These are phyloP conservation scores for Corylus americana DNA, from an alignment of 306 rosid species.

Conservation along the genomic window DNA sequence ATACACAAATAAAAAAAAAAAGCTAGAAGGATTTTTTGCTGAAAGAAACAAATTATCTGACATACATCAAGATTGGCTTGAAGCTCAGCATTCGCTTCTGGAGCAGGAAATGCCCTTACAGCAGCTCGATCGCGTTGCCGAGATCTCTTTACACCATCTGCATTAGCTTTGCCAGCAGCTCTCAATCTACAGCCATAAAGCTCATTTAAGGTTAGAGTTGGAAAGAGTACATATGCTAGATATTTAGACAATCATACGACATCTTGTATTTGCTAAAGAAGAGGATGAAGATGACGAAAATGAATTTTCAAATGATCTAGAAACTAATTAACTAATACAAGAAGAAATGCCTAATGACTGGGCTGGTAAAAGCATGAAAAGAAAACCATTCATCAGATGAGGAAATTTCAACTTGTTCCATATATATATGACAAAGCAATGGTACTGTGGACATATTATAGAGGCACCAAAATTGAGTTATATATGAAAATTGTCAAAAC, in stretches of 20 bases:
- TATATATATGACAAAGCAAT: background rate
- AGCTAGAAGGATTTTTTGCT: slow-evolving; percentile 12
- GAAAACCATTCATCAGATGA: background rate
- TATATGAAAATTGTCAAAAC: slow-evolving; percentile 1
- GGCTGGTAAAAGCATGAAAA: background rate
- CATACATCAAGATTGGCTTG: slow-evolving; percentile 93
- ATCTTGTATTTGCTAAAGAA: background rate
- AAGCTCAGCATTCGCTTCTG: slow-evolving; percentile 94
- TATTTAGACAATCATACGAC: background rate
- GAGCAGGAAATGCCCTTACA: slow-evolving; percentile 78
- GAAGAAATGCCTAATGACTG: background rate
- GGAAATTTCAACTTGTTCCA: background rate
- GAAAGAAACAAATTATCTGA: slow-evolving; percentile 25
- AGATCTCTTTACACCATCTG: slow-evolving; percentile 75
- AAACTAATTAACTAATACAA: background rate
- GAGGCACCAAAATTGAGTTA: background rate
- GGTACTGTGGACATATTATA: background rate
- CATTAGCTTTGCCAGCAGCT: slow-evolving; percentile 83
- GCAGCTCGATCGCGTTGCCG: slow-evolving; percentile 74
- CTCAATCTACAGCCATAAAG: slow-evolving; percentile 66
- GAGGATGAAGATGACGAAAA: background rate
- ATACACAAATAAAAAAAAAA: background rate
- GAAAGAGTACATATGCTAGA: background rate
- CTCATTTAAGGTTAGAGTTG: slow-evolving; percentile 29
- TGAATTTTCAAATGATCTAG: background rate